Conservation (phyloP, 1,284 basidiomycete genomes). For the Earliella scabrosa region DNA sequence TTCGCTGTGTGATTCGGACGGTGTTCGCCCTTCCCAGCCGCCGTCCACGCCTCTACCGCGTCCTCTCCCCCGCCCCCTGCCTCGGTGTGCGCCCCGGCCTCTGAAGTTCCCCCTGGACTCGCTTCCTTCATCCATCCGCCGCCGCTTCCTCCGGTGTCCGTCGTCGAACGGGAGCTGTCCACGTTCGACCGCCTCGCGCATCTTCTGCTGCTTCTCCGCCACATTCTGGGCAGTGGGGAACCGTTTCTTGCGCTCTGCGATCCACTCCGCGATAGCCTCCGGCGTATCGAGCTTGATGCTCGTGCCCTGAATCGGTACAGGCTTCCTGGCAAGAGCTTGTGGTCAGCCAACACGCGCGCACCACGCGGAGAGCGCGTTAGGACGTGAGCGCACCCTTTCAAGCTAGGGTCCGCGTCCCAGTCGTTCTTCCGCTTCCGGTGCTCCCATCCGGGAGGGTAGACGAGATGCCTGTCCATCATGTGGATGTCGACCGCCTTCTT, state of each 20-base stretch:
- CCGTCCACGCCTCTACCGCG: slow-evolving; percentile 34
- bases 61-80: slow-evolving; percentile 40
- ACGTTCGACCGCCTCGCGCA: slow-evolving; percentile 75
- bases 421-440: slow-evolving; percentile 60
- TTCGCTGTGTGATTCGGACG: neutral
- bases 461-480: slow-evolving; percentile 90
- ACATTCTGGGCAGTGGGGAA: slow-evolving; percentile 78
- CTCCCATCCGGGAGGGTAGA: slow-evolving; percentile 80
- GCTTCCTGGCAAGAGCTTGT: slow-evolving; percentile 50
- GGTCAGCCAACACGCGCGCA: neutral
- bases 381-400: slow-evolving; percentile 59
- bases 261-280: slow-evolving; percentile 84
- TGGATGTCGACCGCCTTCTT: slow-evolving; percentile 79
- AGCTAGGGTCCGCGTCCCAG: slow-evolving; percentile 79
- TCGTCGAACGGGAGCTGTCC: slow-evolving; percentile 71
- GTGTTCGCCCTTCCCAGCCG: slow-evolving; percentile 12
- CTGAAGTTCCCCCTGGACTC: slow-evolving; percentile 31
- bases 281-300: slow-evolving; percentile 77
- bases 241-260: slow-evolving; percentile 82
- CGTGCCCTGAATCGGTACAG: slow-evolving; percentile 82
- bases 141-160: slow-evolving; percentile 39
- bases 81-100: slow-evolving; percentile 35
- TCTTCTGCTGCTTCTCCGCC: slow-evolving; percentile 77
- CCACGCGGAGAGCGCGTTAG: neutral
- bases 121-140: slow-evolving; percentile 30